Evolutionary conservation across 2,329 filamentous ascomycete species (phyloP), one percentile per base, ranked within the genome.

Genomic region (Tolypocladium sp.): DNA sequence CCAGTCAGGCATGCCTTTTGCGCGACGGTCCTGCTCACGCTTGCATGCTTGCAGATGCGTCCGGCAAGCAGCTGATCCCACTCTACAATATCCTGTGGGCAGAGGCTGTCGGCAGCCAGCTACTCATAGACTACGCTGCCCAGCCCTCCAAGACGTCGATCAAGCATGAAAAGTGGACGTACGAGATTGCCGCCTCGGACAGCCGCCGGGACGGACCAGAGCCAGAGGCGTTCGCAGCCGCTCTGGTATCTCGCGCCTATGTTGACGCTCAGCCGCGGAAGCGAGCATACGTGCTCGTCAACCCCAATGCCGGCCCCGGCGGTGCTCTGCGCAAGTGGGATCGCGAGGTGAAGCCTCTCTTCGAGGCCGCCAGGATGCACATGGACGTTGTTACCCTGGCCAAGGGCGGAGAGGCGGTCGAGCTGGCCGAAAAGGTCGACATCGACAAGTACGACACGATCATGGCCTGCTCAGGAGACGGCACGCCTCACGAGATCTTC

Each of bases 401-500:
- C 46, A 82, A 87, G 68, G 78, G 82, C 17, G 91, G 91, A 4
- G 89, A 97, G 73, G 94, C 90, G 1, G 79, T 87, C 1, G 88
- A 91, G 25, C 86, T 97, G 61, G 87, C 86, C 13, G 81, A 89
- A 69, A 80, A 85, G 49, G 74, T 96, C 55, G 90, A 97, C 68
- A 81, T 94, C 35, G 83, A 92, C 55, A 83, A 81, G 2, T 96
- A 86, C 72, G 94, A 99, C 74, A 88, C 92, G 10, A 82, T 97
- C 17, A 86, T 93, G 33, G 90, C 91, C 62, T 94, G 91, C 70
- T 97, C 93, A 0, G 94, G 94, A 5, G 94, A 99, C 67, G 94
- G 94, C 12, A 80, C 96, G 44, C 88, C 91, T 0, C 89, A 96
- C 70, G 94, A 99, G 73, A 89, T 96, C 10, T 96, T 97, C 78